These are phyloP conservation scores for Crotalaria pallida DNA, from an alignment of 306 rosid species.

Conservation along the genomic window DNA sequence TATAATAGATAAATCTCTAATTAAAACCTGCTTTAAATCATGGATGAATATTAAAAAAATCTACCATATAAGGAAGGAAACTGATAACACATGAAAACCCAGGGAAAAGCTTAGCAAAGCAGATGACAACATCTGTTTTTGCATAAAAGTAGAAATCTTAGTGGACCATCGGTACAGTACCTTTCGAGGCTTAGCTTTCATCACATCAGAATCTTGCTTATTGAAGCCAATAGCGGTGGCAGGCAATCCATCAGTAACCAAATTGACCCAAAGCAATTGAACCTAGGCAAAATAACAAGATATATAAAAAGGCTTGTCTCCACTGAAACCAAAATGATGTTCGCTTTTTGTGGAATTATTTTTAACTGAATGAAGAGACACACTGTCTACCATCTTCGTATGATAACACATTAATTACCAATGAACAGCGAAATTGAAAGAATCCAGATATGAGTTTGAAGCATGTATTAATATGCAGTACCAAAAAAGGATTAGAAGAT, in stretches of 20 bases:
- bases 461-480: slow-evolving; percentile 2
- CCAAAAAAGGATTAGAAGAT: neutral
- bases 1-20: too few relatives aligned
- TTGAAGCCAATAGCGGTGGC: slow-evolving; percentile 99
- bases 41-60: neutral
- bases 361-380: neutral
- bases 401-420: slow-evolving; percentile 9
- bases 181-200: slow-evolving; percentile 95
- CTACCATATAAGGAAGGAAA: neutral
- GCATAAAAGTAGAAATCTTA: neutral
- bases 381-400: neutral
- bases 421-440: neutral
- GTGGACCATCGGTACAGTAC: slow-evolving; percentile 34
- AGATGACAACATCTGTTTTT: neutral
- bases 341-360: neutral
- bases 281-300: slow-evolving; percentile 38
- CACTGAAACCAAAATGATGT: slow-evolving; percentile 17
- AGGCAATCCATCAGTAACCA: slow-evolving; percentile 97
- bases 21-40: neutral
- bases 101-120: neutral
- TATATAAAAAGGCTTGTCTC: neutral
- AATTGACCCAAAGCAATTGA: slow-evolving; percentile 96
- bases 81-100: neutral
- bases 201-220: slow-evolving; percentile 94
- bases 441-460: neutral